Base-by-base conservation (phyloP, 345 rosid species). In the Ricinus communis region DNA sequence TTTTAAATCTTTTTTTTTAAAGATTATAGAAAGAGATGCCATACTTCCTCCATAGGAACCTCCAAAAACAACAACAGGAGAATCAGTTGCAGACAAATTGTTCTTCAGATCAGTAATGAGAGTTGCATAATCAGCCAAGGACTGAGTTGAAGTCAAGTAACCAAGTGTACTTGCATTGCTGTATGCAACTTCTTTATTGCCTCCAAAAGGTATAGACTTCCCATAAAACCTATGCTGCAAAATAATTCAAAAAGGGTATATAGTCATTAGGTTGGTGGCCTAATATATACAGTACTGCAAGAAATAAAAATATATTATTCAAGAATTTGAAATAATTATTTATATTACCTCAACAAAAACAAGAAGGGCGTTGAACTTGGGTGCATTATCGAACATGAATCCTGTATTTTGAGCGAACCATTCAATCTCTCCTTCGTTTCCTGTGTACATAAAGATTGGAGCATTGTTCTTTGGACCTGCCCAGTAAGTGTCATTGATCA, bases 31-130 rank as follows among this genome's bases (percentile, higher is more conserved):
- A 38, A 33, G 38, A 33, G 6, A 33, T 11, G 18, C 19, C 81
- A 45, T 81, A 88, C 90, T 88, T 82, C 91, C 93, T 14, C 93
- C 93, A 8, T 86, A 88, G 73, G 93, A 88, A 45, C 93, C 93
- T 24, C 91, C 89, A 10, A 85, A 76, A n/a, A 81, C 85, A 62
- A 88, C 80, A n/a, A 88, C 89, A 19, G 91, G 93, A 70, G 91
- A 87, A 27, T 82, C 87, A 19, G 25, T 66, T 14, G 91, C 86
- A 0, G 87, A 71, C 73, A 87, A 38, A 25, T 88, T 87, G 63
- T 76, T 73, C 85, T 88, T 88, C 31, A 88, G 76, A 66, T 87
- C 80, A 54, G 72, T 67, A 6, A 87, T 81, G 41, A 87, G 74
- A 47, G 81, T 73, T 10, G 91, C 89, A 18, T 79, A 87, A 66